Evolutionary conservation across 192 early-diverging fungal species (phyloP).

Genomic region (Piromyces sp.): DNA sequence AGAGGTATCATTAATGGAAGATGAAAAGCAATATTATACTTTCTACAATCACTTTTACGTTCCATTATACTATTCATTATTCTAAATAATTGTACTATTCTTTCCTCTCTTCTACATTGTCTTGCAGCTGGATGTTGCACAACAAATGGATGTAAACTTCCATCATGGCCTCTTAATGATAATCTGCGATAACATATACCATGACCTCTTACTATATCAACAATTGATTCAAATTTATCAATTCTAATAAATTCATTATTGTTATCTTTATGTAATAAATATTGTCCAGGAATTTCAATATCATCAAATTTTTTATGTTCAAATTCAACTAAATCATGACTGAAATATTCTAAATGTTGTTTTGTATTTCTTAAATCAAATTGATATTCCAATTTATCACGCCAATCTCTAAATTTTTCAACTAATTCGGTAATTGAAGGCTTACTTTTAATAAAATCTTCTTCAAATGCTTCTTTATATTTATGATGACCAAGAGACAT

Average conservation of each 20-base stretch:
- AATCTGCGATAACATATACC: slow-evolving; percentile 55
- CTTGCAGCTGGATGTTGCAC: slow-evolving; percentile 86
- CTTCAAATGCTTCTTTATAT: slow-evolving; percentile 56
- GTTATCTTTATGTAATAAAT: slow-evolving; percentile 54
- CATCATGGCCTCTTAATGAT: slow-evolving; percentile 81
- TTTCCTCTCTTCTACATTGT: slow-evolving; percentile 82
- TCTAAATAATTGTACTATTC: slow-evolving; percentile 85
- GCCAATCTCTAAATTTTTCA: slow-evolving; percentile 75
- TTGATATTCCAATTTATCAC: slow-evolving; percentile 76
- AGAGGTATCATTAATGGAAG: slow-evolving; percentile 83
- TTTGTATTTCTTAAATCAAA: slow-evolving; percentile 64
- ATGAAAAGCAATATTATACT: slow-evolving; percentile 62
- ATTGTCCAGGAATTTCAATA: slow-evolving; percentile 97
- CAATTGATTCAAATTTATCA: slow-evolving; percentile 81
- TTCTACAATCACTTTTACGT: slow-evolving; percentile 60
- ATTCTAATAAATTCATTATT: slow-evolving; percentile 87
- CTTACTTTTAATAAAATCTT: slow-evolving; percentile 80
- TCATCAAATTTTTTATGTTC: slow-evolving; percentile 97
- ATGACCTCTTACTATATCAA: slow-evolving; percentile 65
- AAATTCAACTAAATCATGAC: slow-evolving; percentile 90
- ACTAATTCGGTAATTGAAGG: slow-evolving; percentile 72
- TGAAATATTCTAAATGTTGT: slow-evolving; percentile 72
- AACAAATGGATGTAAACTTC: slow-evolving; percentile 72
- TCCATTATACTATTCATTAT: slow-evolving; percentile 78
- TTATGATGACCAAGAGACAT: slow-evolving; percentile 57